These are phyloP conservation scores for Aegilops tauschii DNA, from an alignment of 176 grass and related monocot species.

Conservation along the genomic window DNA sequence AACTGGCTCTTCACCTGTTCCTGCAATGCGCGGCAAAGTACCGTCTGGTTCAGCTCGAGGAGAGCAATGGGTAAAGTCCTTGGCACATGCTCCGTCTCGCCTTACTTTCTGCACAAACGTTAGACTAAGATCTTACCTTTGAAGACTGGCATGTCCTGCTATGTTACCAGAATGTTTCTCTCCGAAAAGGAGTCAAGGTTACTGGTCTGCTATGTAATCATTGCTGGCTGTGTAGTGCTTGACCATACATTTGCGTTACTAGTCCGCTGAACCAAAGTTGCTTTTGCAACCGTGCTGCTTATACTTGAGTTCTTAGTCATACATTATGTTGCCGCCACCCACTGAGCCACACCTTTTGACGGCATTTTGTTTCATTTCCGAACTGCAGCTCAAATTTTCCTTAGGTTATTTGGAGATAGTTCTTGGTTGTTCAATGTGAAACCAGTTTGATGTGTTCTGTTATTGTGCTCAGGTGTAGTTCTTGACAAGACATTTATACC, in stretches of 20 bases:
- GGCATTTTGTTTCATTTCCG: not conserved
- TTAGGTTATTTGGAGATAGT: not conserved
- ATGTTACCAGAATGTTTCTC: not conserved
- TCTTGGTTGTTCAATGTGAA: not conserved
- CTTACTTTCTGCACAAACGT: not conserved
- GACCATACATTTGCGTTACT: not conserved
- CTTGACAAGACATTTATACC: not conserved
- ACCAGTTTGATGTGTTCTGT: not conserved
- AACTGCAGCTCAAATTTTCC: not conserved
- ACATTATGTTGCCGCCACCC: not conserved
- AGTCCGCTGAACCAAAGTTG: not conserved
- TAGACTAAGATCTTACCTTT: slow-evolving; percentile 14
- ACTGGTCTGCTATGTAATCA: not conserved
- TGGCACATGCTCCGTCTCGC: slow-evolving; percentile 4
- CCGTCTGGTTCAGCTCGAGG: slow-evolving; percentile 39
- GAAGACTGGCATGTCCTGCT: not conserved
- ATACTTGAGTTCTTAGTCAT: not conserved
- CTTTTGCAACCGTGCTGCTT: not conserved
- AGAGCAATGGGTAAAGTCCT: slow-evolving; percentile 56
- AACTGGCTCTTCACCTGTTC: slow-evolving; percentile 52
- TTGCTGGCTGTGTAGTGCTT: not conserved
- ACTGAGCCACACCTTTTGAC: slow-evolving; percentile 11
- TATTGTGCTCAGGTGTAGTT: not conserved
- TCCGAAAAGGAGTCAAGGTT: not conserved
- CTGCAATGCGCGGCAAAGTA: slow-evolving; percentile 45